Conservation (phyloP, 169 alveolate species). For the Perkinsus olseni region DNA sequence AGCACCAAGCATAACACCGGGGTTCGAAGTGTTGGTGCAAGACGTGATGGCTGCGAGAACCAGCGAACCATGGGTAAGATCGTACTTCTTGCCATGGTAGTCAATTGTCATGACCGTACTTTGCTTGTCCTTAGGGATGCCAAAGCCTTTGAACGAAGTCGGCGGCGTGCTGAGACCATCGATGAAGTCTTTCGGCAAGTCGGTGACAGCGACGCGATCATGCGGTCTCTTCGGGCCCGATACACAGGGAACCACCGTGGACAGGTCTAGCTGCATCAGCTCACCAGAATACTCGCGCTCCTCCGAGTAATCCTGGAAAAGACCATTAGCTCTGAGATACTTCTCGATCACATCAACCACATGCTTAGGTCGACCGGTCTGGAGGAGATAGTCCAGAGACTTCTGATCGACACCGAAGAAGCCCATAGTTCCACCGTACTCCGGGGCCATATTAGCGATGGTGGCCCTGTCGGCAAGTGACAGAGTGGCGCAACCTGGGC, state of each 20-base stretch:
- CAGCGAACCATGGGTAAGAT: conserved; percentile 74
- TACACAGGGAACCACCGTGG: conserved; percentile 78
- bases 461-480: conserved; percentile 88
- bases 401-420: conserved; percentile 87
- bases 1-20: conserved; percentile 93
- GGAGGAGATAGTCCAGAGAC: conserved; percentile 72
- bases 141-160: conserved; percentile 75
- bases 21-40: conserved; percentile 94
- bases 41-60: conserved; percentile 91
- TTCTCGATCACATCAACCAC: conserved; percentile 68
- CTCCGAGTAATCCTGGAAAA: conserved; percentile 53
- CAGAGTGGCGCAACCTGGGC: conserved; percentile 74
- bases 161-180: conserved; percentile 45
- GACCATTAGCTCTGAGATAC: conserved; percentile 64
- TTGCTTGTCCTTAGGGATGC: conserved; percentile 22
- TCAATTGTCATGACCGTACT: background rate
- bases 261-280: conserved; percentile 70
- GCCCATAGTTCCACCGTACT: conserved; percentile 94
- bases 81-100: conserved; percentile 16
- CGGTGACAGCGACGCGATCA: conserved; percentile 76
- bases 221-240: conserved; percentile 97
- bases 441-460: conserved; percentile 95
- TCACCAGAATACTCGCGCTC: conserved; percentile 42
- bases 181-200: conserved; percentile 72
- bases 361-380: conserved; percentile 76